Evolutionary conservation across 108 stramenopile genomes (phyloP), one percentile per base, ranked within the genome.

Genomic region (Nannochloropsis salina): DNA sequence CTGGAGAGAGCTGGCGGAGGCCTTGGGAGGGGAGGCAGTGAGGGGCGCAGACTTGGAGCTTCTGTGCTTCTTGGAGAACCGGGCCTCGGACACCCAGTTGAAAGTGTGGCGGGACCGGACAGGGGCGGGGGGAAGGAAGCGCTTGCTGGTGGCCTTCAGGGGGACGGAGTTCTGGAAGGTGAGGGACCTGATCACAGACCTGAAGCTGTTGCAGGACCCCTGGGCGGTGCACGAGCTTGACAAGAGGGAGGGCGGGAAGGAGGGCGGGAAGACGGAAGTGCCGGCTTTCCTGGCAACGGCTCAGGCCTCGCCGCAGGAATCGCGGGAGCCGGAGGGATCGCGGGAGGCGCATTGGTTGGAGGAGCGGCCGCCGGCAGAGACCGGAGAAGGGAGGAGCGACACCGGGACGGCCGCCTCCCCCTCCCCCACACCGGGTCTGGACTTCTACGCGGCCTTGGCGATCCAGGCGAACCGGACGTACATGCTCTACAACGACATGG

Each of bases 401-500:
- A 31, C 31, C 31, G 31, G 31, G 31, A 31, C 31, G 31, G 31
- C 31, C 31, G 31, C 31, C 31, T 31, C 31, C 31, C 31, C 0
- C 31, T 31, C 31, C 31, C 31, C 31, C 31, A 31, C 31, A 31
- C 31, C 31, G 31, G 31, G 31, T 31, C n/a, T 74, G 61, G 61
- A 74, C n/a, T 74, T 74, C 61, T 74, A 74, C n/a, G 61, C 61
- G 15, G 61, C 61, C 20, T 74, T 74, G 61, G 61, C 61, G 20
- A 74, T 2, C 5, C 61, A 74, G 2, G 61, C 61, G 3, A 74
- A 74, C n/a, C 61, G 61, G 61, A 74, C 61, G 20, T 74, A n/a
- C 61, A n/a, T 74, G 61, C 61, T 74, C 61, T 74, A 74, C 61
- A 74, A 74, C 61, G 61, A 74, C 61, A 74, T 74, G 61, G 61